Base-by-base conservation (phyloP, 164 flowering plant genomes). In the Magnolia officinalis region DNA sequence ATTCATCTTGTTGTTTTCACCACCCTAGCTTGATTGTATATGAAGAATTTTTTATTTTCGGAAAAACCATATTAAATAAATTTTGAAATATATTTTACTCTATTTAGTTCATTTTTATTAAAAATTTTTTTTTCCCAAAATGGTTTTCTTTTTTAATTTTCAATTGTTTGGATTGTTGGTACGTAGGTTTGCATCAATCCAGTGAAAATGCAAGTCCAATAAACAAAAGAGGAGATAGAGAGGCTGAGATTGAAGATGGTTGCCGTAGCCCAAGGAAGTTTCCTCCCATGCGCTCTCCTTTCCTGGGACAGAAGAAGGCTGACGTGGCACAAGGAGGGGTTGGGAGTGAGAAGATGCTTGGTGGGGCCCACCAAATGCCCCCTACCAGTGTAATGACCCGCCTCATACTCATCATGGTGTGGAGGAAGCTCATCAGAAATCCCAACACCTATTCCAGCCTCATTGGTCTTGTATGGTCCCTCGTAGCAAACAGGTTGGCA, bases 391-490 rank as follows among this genome's bases (percentile, higher is more conserved):
- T 93, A 18, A 88, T 93, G 93, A 91, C 92, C 0, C 86, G 93
- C 71, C 88, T 93, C 52, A 89, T 93, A 2, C 87, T 91, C 9
- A 90, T 90, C 81, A 91, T 93, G 97, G 97, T 93, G 6, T 93
- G 97, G 97, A 87, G 94, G 78, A 93, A 91, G 82, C 93, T 93
- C 72, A 91, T 93, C 21, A 75, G 97, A 66, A 93, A 93, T 74
- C 95, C 97, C 21, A 93, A 91, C 88, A 91, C 95, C 2, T 93
- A 93, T 61, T 81, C 97, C 4, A 93, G 97, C 67, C 82, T 90
- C 31, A 4, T 90, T 0, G 97, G 97, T 20, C 63, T 92, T 3
- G 65, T 77, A 1, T 93, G 97, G 95, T 91, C 97, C 45, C 89
- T 93, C 73, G 68, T 93, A 0, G 86, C 95, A 11, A 91, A 74